Percentiles rank a stretch among this genome's conserved stretches.
Conservation (phyloP, 352 stramenopile species). For the Phytophthora citrophthora region DNA sequence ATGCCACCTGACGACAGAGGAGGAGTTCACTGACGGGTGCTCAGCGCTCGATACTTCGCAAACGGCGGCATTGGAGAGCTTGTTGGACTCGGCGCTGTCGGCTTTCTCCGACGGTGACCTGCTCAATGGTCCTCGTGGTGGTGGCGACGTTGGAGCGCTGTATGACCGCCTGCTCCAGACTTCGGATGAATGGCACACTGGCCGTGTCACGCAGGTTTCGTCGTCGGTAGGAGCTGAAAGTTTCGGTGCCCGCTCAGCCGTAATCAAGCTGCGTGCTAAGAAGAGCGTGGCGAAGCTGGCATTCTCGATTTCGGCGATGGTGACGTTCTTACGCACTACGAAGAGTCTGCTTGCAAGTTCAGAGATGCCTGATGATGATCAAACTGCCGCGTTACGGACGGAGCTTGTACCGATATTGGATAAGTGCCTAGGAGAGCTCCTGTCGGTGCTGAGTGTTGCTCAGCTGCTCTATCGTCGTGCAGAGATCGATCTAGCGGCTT, state of each 20-base stretch:
- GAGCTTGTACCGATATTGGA: conserved; percentile 47
- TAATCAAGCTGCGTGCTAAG: conserved; percentile 68
- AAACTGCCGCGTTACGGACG: conserved; percentile 36
- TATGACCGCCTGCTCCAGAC: conserved; percentile 64
- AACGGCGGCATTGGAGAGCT: conserved; percentile 50
- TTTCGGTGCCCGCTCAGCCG: conserved; percentile 59
- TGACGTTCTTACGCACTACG: conserved; percentile 48
- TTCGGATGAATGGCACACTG: conserved; percentile 64
- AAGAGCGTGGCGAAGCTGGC: conserved; percentile 58
- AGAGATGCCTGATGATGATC: conserved; percentile 32
- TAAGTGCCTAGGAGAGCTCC: conserved; percentile 50
- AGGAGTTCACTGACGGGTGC: conserved; percentile 58
- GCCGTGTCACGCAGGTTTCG: conserved; percentile 26
- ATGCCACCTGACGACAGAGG: conserved; percentile 71
- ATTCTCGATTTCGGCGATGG: conserved; percentile 64
- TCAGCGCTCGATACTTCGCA: conserved; percentile 53
- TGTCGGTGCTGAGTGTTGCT: conserved; percentile 50
- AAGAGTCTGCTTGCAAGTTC: conserved; percentile 40
- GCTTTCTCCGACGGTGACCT: conserved; percentile 68
- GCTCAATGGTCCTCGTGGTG: conserved; percentile 32
- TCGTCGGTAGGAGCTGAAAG: conserved; percentile 41
- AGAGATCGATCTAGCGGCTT: conserved; percentile 72
- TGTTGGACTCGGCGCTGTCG: conserved; percentile 61
- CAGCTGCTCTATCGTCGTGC: conserved; percentile 70
- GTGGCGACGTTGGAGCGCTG: conserved; percentile 40